Percentiles rank a stretch among this genome's conserved stretches.
Evolutionary conservation across 768 basidiomycete genomes (phyloP).

Genomic region (Cantharellus anzutake): DNA sequence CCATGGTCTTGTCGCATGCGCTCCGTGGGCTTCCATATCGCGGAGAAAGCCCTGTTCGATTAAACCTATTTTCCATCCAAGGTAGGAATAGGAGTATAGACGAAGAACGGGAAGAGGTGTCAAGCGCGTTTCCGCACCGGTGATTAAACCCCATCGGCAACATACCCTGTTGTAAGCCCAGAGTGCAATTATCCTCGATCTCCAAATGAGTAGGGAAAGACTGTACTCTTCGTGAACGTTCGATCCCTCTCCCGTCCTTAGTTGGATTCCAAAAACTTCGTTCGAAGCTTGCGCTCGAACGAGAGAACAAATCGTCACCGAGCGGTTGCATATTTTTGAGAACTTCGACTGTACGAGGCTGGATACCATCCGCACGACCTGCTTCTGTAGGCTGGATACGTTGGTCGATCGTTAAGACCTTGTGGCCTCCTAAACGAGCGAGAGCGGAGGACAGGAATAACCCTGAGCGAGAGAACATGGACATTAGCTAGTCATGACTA

Average conservation of each 20-base stretch:
- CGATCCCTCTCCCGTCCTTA: neutral
- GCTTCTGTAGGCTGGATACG: neutral
- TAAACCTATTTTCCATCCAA: neutral
- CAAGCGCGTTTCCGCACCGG: neutral
- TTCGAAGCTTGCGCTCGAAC: neutral
- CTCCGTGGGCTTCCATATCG: neutral
- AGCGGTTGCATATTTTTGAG: slow-evolving; percentile 1
- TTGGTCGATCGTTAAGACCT: neutral
- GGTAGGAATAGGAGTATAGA: neutral
- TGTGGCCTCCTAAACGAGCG: slow-evolving; percentile 1
- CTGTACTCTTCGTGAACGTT: neutral
- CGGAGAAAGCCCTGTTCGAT: slow-evolving; percentile 3
- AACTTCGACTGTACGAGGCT: neutral
- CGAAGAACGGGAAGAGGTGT: neutral
- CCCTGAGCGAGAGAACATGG: too few species aligned
- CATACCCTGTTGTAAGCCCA: neutral
- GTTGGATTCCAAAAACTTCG: neutral
- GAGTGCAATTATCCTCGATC: neutral
- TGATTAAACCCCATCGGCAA: neutral
- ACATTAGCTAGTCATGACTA: too few species aligned
- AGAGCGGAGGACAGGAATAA: slow-evolving; percentile 1
- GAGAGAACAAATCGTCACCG: neutral
- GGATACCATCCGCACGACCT: neutral
- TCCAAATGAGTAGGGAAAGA: neutral
- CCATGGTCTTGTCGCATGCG: neutral